Evolutionary conservation across 2,329 filamentous ascomycete genomes (phyloP), one percentile per base, ranked within the genome.

Genomic region (Fusarium transvaalense): DNA sequence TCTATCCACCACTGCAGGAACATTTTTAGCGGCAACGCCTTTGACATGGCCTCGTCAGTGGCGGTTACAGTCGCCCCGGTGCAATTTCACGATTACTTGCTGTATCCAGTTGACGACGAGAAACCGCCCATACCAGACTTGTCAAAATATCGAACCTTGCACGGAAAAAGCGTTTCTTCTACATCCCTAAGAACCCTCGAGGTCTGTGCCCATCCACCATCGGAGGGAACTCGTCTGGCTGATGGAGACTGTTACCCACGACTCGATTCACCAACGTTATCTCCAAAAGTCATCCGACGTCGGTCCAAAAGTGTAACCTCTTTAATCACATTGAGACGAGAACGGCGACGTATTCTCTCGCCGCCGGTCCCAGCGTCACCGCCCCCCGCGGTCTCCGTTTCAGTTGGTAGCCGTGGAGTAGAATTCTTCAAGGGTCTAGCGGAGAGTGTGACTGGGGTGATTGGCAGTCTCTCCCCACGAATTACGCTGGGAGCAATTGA

Each of bases 111-210:
- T 29, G 39, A 66, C 37, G 57, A 56, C 27, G 35, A 46, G 34
- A 68, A 57, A 57, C 71, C 72, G 21, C 72, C 68, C 10, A 63
- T 54, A 39, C 56, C 64, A n/a, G 48, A 69, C 17, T 59, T 69
- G 12, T 80, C 79, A 6, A 75, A 76, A 41, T 78, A 76, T 55
- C 78, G 75, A 56, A 72, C 54, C 32, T 72, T 79, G 23, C 74
- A 78, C 7, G 78, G 78, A 31, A 80, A 78, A 50, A 80, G 77
- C 67, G 68, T 78, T 12, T 78, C 77, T 23, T 75, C 77, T 39
- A 38, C 56, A 10, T 71, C 67, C 10, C 63, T 57, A 19, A 68
- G 56, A 48, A 64, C 71, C 4, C 78, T 80, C 55, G 74, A 79
- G 32, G 71, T 78, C 35, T 79, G 66, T 25, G 41, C 47, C 21